phyloP scores from a whole-genome alignment of 176 grass and related monocot species.

The Zizania latifolia region DNA sequence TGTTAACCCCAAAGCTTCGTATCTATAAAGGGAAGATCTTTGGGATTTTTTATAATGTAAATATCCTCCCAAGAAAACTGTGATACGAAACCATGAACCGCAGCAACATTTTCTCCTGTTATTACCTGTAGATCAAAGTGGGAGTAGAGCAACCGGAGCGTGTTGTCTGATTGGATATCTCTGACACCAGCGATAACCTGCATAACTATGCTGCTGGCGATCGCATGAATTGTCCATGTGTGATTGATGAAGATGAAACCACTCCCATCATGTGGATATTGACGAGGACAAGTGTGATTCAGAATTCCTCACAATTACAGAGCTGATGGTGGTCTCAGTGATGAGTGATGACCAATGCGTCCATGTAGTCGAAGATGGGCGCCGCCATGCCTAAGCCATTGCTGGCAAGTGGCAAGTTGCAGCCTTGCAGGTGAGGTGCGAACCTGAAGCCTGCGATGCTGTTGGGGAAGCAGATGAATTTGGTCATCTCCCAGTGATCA shows the following conservation, averaged over 20 bases:
- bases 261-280: neutral
- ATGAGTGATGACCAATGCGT: neutral
- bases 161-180: neutral
- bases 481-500: slow-evolving; percentile 2
- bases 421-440: neutral
- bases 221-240: neutral
- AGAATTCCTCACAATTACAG: neutral
- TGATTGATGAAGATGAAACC: neutral
- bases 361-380: neutral
- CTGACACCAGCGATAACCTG: neutral
- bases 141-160: neutral
- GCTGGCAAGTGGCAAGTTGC: too few species aligned
- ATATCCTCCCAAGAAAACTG: neutral
- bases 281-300: neutral
- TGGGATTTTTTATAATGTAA: neutral
- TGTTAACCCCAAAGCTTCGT: neutral
- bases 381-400: neutral
- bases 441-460: neutral
- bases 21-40: too few species aligned
- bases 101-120: slow-evolving; percentile 17
- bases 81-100: slow-evolving; percentile 2
- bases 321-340: neutral
- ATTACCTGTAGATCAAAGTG: slow-evolving; percentile 39
- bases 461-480: neutral
- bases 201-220: slow-evolving; percentile 7